Evolutionary conservation across 768 basidiomycete genomes (phyloP).

Genomic region (Filobasidium wieringae): DNA sequence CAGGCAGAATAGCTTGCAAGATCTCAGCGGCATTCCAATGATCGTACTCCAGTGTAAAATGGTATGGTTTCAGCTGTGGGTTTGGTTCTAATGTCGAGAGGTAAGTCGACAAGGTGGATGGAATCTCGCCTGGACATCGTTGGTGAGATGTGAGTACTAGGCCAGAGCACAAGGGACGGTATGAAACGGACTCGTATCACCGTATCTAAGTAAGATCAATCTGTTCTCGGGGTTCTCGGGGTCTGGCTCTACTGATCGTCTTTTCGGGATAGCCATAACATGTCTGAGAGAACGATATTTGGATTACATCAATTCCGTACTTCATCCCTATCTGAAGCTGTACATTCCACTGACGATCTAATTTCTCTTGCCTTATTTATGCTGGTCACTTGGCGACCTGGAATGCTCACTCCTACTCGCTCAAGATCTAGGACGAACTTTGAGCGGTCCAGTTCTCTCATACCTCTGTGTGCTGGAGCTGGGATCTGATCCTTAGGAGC

Average conservation of each 20-base stretch:
- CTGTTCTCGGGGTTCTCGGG: conserved; percentile 41
- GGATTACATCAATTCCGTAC: no score
- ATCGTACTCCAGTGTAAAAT: conserved; percentile 61
- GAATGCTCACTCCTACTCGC: no score
- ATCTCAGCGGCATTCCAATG: conserved; percentile 79
- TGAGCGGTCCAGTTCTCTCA: no score
- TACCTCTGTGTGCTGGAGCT: no score
- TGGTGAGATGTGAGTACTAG: not conserved
- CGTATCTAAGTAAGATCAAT: conserved; percentile 56
- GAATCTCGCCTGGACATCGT: not conserved
- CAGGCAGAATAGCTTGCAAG: conserved; percentile 66
- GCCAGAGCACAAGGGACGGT: not conserved
- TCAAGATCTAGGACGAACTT: no score
- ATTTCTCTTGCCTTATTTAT: no score
- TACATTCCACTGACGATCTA: no score
- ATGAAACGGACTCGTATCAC: conserved; percentile 48
- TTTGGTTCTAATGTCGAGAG: conserved; percentile 28
- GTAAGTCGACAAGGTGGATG: not conserved
- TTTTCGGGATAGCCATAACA: conserved; percentile 10
- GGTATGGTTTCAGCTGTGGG: conserved; percentile 51
- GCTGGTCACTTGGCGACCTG: no score
- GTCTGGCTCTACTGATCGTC: conserved; percentile 16
- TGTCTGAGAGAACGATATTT: no score
- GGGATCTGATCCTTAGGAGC: no score
- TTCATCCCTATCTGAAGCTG: no score